Conservation (phyloP, 768 basidiomycete species). For the Pholiota molesta region DNA sequence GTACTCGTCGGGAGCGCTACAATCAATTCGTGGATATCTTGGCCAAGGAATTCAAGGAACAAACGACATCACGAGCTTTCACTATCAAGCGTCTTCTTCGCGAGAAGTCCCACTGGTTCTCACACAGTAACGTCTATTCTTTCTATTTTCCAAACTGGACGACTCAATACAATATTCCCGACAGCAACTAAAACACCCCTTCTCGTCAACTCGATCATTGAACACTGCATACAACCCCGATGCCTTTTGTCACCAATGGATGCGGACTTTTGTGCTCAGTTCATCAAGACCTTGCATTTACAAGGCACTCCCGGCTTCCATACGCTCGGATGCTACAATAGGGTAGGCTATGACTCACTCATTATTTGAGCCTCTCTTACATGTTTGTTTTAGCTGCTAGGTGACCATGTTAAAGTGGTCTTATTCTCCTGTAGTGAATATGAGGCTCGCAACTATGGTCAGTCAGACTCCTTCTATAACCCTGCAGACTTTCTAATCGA, state of each 20-base stretch:
- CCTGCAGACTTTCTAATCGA: conserved; percentile 7
- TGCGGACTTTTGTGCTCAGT: conserved; percentile 90
- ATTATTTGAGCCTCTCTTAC: conserved; percentile 2
- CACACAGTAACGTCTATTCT: conserved; percentile 47
- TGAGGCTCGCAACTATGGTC: conserved; percentile 94
- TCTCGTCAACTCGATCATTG: conserved; percentile 69
- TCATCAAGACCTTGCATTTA: conserved; percentile 85
- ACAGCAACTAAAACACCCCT: conserved; percentile 48
- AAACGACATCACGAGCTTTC: conserved; percentile 69
- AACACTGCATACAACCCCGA: conserved; percentile 92
- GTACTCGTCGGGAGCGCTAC: conserved; percentile 66
- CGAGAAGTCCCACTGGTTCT: conserved; percentile 86
- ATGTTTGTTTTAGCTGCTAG: conserved; percentile 63
- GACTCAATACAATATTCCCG: conserved; percentile 3
- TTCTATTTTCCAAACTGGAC: background rate
- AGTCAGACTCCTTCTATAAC: conserved; percentile 13
- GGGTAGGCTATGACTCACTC: conserved; percentile 43
- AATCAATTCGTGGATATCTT: conserved; percentile 61
- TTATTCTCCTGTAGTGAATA: conserved; percentile 95
- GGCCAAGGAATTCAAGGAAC: conserved; percentile 74
- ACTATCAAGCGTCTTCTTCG: conserved; percentile 76
- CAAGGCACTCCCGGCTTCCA: conserved; percentile 91
- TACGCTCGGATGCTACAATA: conserved; percentile 84
- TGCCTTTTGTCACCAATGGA: conserved; percentile 95
- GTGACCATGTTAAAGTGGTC: conserved; percentile 80